phyloP scores from a whole-genome alignment of 345 rosid species.

The Corchorus capsularis region DNA sequence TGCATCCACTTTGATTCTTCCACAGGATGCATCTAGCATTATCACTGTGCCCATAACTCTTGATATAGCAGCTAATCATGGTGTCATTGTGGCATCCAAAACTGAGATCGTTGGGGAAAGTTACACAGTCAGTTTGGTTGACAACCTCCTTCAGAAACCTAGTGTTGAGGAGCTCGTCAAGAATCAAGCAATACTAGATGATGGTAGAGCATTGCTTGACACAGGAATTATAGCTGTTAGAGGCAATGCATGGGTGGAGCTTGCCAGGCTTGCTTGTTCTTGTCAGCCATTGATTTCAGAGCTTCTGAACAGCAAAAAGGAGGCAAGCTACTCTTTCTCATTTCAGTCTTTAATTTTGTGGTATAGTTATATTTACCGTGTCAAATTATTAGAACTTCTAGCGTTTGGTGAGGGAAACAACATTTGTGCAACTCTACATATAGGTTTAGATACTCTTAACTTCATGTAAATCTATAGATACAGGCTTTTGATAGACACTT shows the following conservation, averaged over 20 bases:
- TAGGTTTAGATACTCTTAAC: background rate
- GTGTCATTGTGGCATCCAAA: slow-evolving; percentile 84
- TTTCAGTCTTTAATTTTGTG: background rate
- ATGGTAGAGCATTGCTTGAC: slow-evolving; percentile 91
- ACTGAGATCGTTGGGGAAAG: slow-evolving; percentile 39
- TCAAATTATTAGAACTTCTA: background rate
- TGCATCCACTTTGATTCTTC: slow-evolving; percentile 73
- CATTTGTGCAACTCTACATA: background rate
- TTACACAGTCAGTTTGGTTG: slow-evolving; percentile 60
- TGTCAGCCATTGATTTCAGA: slow-evolving; percentile 71
- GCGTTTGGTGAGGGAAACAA: background rate
- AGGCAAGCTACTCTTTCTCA: slow-evolving; percentile 45
- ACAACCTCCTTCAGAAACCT: slow-evolving; percentile 92
- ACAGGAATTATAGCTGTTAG: slow-evolving; percentile 91
- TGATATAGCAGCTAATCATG: slow-evolving; percentile 94
- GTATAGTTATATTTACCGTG: background rate
- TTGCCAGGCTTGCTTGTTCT: slow-evolving; percentile 74
- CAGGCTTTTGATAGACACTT: background rate
- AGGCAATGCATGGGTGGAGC: slow-evolving; percentile 90
- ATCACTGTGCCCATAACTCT: slow-evolving; percentile 94
- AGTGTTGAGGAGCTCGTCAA: slow-evolving; percentile 62
- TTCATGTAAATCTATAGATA: background rate
- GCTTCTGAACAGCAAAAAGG: slow-evolving; percentile 66
- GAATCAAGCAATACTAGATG: slow-evolving; percentile 76
- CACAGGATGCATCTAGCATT: slow-evolving; percentile 78